These are phyloP conservation scores for Schrenkiella parvula DNA, from an alignment of 345 rosid species.

Conservation along the genomic window DNA sequence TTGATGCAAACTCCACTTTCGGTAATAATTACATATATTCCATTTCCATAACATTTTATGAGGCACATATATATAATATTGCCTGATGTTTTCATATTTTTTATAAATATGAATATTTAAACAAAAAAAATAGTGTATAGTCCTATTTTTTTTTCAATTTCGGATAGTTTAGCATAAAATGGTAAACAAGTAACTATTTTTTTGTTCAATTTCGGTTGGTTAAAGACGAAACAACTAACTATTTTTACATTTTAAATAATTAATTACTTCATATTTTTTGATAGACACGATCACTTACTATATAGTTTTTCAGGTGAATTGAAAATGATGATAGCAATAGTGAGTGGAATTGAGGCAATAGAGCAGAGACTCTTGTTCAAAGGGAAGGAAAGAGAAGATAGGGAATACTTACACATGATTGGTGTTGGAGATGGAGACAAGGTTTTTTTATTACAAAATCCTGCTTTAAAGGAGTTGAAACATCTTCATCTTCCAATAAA, in stretches of 20 bases:
- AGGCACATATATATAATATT: neutral
- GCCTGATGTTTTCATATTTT: too few species aligned
- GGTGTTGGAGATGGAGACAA: conserved; percentile 88
- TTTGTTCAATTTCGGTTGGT: too few species aligned
- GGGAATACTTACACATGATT: conserved; percentile 81
- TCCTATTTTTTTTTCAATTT: too few species aligned
- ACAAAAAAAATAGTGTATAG: too few species aligned
- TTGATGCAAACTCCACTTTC: conserved; percentile 79
- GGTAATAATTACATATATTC: conserved; percentile 41
- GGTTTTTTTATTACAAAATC: conserved; percentile 74
- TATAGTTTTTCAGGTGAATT: conserved; percentile 50
- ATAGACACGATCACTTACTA: neutral
- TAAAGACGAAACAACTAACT: neutral
- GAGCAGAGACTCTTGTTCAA: conserved; percentile 83
- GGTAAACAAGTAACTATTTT: too few species aligned
- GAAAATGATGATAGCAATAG: conserved; percentile 64
- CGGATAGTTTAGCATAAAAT: too few species aligned
- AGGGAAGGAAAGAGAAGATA: conserved; percentile 90
- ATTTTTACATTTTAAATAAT: neutral
- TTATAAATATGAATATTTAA: too few species aligned
- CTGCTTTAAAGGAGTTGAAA: conserved; percentile 75
- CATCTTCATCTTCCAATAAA: conserved; percentile 40
- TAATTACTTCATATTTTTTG: neutral
- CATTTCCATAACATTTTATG: neutral
- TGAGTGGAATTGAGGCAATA: conserved; percentile 63